phyloP scores from a whole-genome alignment of 805 yeast genomes.

The Yarrowia deformans region DNA sequence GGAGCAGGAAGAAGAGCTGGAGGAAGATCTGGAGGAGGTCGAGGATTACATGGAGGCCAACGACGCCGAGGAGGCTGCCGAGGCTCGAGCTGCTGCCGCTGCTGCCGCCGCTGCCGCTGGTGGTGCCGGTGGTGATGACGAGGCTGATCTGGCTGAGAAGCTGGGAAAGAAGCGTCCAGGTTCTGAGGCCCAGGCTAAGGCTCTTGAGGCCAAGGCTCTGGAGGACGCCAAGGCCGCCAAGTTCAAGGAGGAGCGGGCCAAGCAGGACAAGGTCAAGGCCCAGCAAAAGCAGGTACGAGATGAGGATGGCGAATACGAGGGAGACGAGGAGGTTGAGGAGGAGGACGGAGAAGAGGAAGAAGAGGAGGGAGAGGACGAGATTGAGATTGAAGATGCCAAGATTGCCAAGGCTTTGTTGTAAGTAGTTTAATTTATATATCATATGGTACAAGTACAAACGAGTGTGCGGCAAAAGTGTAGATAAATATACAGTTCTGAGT shows the following conservation, averaged over 20 bases:
- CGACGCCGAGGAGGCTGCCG: background rate
- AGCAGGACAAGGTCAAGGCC: slow-evolving; percentile 34
- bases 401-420: slow-evolving; percentile 30
- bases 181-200: slow-evolving; percentile 21
- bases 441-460: background rate
- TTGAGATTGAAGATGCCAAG: slow-evolving; percentile 17
- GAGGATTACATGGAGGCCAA: slow-evolving; percentile 13
- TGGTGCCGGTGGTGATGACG: background rate
- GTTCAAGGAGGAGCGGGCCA: slow-evolving; percentile 37
- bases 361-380: slow-evolving; percentile 3
- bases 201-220: slow-evolving; percentile 1
- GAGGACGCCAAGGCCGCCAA: slow-evolving; percentile 36
- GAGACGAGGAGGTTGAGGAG: background rate
- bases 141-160: slow-evolving; percentile 10
- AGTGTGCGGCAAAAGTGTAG: too few relatives aligned
- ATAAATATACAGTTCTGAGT: too few relatives aligned
- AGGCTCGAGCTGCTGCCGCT: slow-evolving; percentile 8
- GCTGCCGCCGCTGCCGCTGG: slow-evolving; percentile 10
- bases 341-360: slow-evolving; percentile 7
- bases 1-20: slow-evolving; percentile 31
- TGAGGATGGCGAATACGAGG: slow-evolving; percentile 8
- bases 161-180: slow-evolving; percentile 25
- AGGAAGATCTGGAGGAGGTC: slow-evolving; percentile 15
- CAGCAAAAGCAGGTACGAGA: slow-evolving; percentile 27
- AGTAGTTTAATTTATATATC: slow-evolving; percentile 9